phyloP scores from a whole-genome alignment of 208 protist species.

The Leishmania tropica region DNA sequence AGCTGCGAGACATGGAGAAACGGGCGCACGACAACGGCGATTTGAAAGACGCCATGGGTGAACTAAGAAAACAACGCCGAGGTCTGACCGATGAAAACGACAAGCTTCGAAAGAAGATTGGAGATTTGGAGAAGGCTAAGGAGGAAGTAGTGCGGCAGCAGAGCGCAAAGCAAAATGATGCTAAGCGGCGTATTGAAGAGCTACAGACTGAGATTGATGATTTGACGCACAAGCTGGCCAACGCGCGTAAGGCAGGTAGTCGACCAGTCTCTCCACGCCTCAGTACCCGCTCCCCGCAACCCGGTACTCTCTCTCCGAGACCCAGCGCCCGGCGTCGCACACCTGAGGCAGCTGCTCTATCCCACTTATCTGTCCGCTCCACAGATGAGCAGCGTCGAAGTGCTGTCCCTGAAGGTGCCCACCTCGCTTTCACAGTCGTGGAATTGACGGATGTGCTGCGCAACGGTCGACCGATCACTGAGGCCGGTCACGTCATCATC shows the following conservation, averaged over 20 bases:
- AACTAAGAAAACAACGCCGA: constrained; percentile 35
- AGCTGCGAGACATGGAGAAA: constrained; percentile 38
- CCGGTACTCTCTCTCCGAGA: constrained; percentile 16
- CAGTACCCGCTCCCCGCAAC: constrained; percentile 15
- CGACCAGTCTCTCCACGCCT: constrained; percentile 7
- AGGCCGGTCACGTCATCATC: constrained; percentile 78
- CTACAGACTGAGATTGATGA: constrained; percentile 26
- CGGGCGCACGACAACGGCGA: constrained; percentile 27
- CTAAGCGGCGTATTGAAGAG: constrained; percentile 19
- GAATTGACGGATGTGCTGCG: constrained; percentile 64
- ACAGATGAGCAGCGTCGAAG: constrained; percentile 61
- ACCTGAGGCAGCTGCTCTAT: constrained; percentile 33
- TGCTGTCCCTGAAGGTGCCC: constrained; percentile 74
- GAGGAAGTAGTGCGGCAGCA: constrained; percentile 38
- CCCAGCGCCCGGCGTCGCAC: constrained; percentile 26
- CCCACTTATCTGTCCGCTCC: constrained; percentile 48
- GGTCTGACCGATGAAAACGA: constrained; percentile 40
- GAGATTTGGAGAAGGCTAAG: constrained; percentile 36
- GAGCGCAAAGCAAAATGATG: constrained; percentile 20
- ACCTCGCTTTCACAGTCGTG: constrained; percentile 83
- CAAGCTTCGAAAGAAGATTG: constrained; percentile 32
- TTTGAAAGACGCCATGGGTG: constrained; percentile 33
- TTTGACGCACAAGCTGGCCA: constrained; percentile 17
- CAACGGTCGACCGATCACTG: constrained; percentile 68
- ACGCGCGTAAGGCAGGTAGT: constrained; percentile 13